phyloP scores from a whole-genome alignment of 306 rosid species.

The Lotus japonicus region DNA sequence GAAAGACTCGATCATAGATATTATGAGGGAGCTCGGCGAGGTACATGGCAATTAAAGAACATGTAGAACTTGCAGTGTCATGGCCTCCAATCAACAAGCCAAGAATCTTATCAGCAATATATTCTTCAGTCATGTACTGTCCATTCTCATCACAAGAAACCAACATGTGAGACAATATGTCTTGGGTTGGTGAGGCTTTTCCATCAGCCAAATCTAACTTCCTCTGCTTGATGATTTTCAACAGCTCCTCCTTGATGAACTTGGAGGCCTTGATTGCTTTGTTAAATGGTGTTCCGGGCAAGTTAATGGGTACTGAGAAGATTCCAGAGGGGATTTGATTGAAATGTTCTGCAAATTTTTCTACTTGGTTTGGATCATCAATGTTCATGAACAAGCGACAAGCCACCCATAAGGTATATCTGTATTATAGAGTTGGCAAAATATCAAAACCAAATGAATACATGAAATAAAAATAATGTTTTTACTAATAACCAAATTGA shows the following conservation, averaged over 20 bases:
- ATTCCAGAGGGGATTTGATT: slow-evolving; percentile 33
- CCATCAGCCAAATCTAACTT: slow-evolving; percentile 49
- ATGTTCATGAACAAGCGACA: slow-evolving; percentile 42
- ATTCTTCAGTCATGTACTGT: slow-evolving; percentile 31
- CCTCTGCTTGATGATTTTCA: slow-evolving; percentile 45
- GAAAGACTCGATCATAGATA: slow-evolving; percentile 42
- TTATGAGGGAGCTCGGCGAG: slow-evolving; percentile 57
- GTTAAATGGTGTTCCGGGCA: slow-evolving; percentile 58
- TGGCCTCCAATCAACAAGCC: slow-evolving; percentile 67
- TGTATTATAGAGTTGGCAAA: not conserved
- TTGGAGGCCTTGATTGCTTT: slow-evolving; percentile 40
- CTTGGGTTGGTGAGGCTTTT: slow-evolving; percentile 39
- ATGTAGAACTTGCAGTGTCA: slow-evolving; percentile 65
- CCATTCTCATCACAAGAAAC: slow-evolving; percentile 38
- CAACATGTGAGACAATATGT: slow-evolving; percentile 73
- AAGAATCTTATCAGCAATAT: slow-evolving; percentile 60
- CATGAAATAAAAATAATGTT: too few species aligned
- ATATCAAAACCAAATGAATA: too few species aligned
- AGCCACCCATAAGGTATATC: slow-evolving; percentile 58
- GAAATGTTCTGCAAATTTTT: slow-evolving; percentile 32
- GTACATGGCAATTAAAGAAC: slow-evolving; percentile 58
- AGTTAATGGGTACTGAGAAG: slow-evolving; percentile 47
- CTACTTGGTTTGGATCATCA: slow-evolving; percentile 30
- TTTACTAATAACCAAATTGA: too few species aligned
- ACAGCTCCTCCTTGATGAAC: slow-evolving; percentile 14